These are phyloP conservation scores for Lactarius vividus DNA, from an alignment of 768 basidiomycete species.

Conservation along the genomic window DNA sequence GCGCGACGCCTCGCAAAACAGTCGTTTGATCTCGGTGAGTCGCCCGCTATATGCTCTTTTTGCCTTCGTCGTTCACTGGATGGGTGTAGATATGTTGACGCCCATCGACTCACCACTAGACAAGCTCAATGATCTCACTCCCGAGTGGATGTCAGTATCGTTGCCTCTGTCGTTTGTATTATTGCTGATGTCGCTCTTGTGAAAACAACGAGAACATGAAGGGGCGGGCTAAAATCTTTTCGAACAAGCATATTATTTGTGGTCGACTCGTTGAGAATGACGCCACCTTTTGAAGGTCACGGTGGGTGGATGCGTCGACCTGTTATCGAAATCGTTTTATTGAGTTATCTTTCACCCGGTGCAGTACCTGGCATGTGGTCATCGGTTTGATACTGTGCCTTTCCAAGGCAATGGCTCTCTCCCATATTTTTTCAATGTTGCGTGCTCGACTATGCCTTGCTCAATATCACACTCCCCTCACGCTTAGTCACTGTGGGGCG, in stretches of 20 bases:
- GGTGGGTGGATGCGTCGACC: background rate
- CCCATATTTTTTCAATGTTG: too few species aligned
- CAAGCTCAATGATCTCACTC: constrained; percentile 69
- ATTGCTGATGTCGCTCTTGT: too few species aligned
- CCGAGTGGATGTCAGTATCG: constrained; percentile 73
- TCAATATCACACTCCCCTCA: too few species aligned
- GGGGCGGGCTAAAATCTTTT: too few species aligned
- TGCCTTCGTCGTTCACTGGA: constrained; percentile 13
- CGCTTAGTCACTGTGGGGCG: too few species aligned
- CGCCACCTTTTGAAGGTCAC: too few species aligned
- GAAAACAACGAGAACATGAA: too few species aligned
- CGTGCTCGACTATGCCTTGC: too few species aligned
- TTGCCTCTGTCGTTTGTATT: background rate
- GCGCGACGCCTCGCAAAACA: constrained; percentile 94
- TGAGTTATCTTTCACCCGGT: background rate
- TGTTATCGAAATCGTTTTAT: background rate
- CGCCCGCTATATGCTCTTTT: background rate
- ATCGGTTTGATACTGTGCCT: too few species aligned
- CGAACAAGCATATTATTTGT: too few species aligned
- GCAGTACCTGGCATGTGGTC: background rate
- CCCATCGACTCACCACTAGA: constrained; percentile 85
- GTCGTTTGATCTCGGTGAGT: constrained; percentile 85
- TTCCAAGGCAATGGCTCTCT: too few species aligned
- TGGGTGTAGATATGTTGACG: constrained; percentile 77
- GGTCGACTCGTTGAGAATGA: too few species aligned